phyloP scores from a whole-genome alignment of 176 grass and related monocot genomes.

The Oryza punctata region DNA sequence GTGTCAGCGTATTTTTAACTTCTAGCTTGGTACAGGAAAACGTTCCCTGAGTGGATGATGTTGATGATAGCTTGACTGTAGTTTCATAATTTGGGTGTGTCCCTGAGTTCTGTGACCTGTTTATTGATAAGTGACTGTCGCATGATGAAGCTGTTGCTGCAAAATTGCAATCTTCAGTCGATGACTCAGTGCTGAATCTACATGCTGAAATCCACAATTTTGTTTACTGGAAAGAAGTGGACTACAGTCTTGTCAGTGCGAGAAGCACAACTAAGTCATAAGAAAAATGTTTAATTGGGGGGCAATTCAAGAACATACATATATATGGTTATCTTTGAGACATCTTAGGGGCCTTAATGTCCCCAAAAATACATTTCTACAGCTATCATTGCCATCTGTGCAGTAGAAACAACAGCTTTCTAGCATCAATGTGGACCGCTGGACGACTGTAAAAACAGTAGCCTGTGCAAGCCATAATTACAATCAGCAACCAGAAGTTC shows the following conservation, averaged over 20 bases:
- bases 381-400: not conserved
- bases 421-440: not conserved
- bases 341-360: not conserved
- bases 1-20: conserved; percentile 38
- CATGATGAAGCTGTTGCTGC: not conserved
- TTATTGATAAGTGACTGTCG: no score
- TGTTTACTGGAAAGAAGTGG: not conserved
- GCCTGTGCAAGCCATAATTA: not conserved
- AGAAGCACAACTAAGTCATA: not conserved
- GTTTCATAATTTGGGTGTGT: conserved; percentile 18
- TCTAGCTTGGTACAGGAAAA: conserved; percentile 35
- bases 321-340: not conserved
- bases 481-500: not conserved
- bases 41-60: conserved; percentile 35
- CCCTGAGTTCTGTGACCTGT: conserved; percentile 13
- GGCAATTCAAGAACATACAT: not conserved
- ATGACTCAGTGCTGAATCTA: not conserved
- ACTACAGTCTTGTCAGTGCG: not conserved
- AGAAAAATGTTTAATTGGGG: no score
- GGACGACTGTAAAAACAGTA: not conserved
- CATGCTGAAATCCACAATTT: not conserved
- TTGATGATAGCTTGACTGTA: conserved; percentile 44
- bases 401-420: not conserved
- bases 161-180: not conserved
- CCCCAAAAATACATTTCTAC: not conserved